phyloP scores from a whole-genome alignment of 2,329 filamentous ascomycete genomes.

The Tolypocladium endophyticum region DNA sequence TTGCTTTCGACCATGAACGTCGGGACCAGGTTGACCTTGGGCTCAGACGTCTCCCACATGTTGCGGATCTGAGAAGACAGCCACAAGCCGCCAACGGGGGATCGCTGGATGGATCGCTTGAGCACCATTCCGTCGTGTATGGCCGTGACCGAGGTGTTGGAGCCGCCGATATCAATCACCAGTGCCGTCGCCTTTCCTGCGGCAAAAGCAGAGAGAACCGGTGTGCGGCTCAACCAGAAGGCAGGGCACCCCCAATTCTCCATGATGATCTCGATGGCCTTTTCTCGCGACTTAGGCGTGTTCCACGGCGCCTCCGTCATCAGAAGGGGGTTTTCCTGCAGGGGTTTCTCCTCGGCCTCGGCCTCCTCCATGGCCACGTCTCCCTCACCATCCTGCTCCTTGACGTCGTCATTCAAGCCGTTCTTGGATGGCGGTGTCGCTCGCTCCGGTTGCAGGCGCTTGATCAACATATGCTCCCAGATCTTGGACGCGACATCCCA shows the following conservation, averaged over 20 bases:
- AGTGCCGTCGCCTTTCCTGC: conserved; percentile 88
- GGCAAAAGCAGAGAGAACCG: conserved; percentile 83
- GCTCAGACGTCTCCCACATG: conserved; percentile 61
- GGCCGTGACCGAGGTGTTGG: conserved; percentile 79
- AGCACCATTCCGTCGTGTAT: conserved; percentile 92
- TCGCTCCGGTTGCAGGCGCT: conserved; percentile 70
- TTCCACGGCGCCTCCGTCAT: conserved; percentile 97
- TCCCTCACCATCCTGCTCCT: conserved; percentile 50
- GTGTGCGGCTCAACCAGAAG: conserved; percentile 84
- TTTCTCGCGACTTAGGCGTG: conserved; percentile 75
- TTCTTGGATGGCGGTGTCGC: conserved; percentile 63
- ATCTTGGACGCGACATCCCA: conserved; percentile 86
- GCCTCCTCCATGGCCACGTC: conserved; percentile 48
- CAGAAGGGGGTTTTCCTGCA: conserved; percentile 82
- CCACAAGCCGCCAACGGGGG: conserved; percentile 79
- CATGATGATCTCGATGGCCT: conserved; percentile 92
- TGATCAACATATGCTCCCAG: conserved; percentile 89
- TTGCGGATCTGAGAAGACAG: conserved; percentile 78
- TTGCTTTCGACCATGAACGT: conserved; percentile 86
- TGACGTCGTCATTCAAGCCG: conserved; percentile 61
- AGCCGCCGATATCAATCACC: conserved; percentile 83
- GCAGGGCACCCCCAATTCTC: conserved; percentile 93
- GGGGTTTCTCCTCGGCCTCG: conserved; percentile 57
- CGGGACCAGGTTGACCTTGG: conserved; percentile 65
- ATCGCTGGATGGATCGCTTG: conserved; percentile 79